These are phyloP conservation scores for Debaryomyces psychrophilus DNA, from an alignment of 1,139 yeast genomes.

Conservation along the genomic window DNA sequence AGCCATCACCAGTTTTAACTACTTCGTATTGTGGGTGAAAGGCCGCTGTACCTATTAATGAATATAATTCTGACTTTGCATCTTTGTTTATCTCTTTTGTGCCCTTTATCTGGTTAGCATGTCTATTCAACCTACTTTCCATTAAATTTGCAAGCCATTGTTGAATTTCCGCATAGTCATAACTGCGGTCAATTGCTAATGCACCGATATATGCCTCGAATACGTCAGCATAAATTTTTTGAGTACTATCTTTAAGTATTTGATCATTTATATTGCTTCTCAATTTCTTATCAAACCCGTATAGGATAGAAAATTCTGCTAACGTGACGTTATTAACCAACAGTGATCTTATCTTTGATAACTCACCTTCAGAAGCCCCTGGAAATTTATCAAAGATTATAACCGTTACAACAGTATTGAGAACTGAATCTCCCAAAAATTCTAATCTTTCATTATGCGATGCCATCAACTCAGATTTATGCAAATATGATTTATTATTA, in stretches of 20 bases:
- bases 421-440: slow-evolving; percentile 88
- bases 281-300: slow-evolving; percentile 68
- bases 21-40: slow-evolving; percentile 68
- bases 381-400: slow-evolving; percentile 71
- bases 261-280: slow-evolving; percentile 48
- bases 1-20: slow-evolving; percentile 55
- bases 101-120: slow-evolving; percentile 30
- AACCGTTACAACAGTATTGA: slow-evolving; percentile 72
- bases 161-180: slow-evolving; percentile 49
- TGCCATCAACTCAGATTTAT: slow-evolving; percentile 58
- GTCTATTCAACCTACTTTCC: slow-evolving; percentile 30
- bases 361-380: slow-evolving; percentile 75
- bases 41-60: slow-evolving; percentile 76
- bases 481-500: slow-evolving; percentile 58
- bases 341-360: slow-evolving; percentile 70
- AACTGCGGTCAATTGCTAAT: slow-evolving; percentile 60
- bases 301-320: slow-evolving; percentile 68
- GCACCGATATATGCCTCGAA: slow-evolving; percentile 95
- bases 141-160: slow-evolving; percentile 64
- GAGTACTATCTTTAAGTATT: slow-evolving; percentile 39
- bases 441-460: slow-evolving; percentile 89
- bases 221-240: slow-evolving; percentile 70
- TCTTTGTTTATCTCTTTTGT: slow-evolving; percentile 50
- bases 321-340: slow-evolving; percentile 77
- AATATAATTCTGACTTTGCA: slow-evolving; percentile 80